These are phyloP conservation scores for Penicillium psychrofluorescens DNA, from an alignment of 495 filamentous ascomycete genomes.

Conservation along the genomic window DNA sequence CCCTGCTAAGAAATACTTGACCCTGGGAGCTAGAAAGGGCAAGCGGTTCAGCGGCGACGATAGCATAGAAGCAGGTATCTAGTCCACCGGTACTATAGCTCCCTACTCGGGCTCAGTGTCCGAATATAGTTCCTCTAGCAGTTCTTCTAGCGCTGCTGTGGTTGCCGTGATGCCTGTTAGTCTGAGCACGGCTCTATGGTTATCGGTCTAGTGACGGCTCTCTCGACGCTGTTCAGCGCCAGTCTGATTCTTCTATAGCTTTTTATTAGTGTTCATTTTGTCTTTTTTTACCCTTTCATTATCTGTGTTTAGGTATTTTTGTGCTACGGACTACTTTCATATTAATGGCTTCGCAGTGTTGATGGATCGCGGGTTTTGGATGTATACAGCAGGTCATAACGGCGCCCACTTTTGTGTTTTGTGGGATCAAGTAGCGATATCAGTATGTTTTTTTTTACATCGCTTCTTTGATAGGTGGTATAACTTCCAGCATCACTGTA, in stretches of 20 bases:
- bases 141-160: conserved; percentile 35
- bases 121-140: conserved; percentile 13
- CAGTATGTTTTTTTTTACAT: too few species aligned
- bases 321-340: too few species aligned
- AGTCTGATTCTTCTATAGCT: conserved; percentile 40
- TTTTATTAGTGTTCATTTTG: too few species aligned
- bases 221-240: conserved; percentile 59
- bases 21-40: conserved; percentile 62
- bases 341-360: too few species aligned
- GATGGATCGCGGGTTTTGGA: too few species aligned
- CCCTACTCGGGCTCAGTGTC: conserved; percentile 52
- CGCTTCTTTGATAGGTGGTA: too few species aligned
- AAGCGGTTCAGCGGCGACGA: conserved; percentile 65
- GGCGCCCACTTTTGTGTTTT: too few species aligned
- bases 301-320: too few species aligned
- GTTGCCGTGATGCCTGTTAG: conserved; percentile 31
- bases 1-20: conserved; percentile 61
- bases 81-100: conserved; percentile 54
- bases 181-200: conserved; percentile 47
- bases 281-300: too few species aligned
- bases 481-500: too few species aligned
- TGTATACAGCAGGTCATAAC: too few species aligned
- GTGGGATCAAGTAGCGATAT: too few species aligned
- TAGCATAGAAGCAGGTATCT: conserved; percentile 59
- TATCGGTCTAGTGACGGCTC: conserved; percentile 44